Conservation (phyloP, 805 yeast species). For the Brettanomyces anomalus region DNA sequence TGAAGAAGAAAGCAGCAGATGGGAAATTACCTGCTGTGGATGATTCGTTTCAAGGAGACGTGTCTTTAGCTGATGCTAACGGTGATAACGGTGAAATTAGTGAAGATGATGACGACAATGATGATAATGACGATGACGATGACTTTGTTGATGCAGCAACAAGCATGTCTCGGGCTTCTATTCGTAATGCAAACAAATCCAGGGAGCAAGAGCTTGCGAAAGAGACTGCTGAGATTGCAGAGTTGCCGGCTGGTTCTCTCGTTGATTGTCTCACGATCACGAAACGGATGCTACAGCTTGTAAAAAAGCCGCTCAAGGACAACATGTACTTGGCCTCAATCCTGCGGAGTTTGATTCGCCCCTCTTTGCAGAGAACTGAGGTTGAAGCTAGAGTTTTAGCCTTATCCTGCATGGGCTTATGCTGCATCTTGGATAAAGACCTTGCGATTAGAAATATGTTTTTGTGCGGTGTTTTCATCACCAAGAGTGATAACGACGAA, state of each 20-base stretch:
- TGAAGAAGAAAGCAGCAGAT: background rate
- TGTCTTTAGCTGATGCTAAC: too few species aligned
- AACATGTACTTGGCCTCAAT: slow-evolving; percentile 61
- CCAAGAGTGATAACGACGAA: slow-evolving; percentile 48
- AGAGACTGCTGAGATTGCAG: slow-evolving; percentile 31
- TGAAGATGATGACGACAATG: slow-evolving; percentile 18
- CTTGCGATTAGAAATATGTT: slow-evolving; percentile 55
- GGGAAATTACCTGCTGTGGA: slow-evolving; percentile 12
- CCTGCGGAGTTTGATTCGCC: slow-evolving; percentile 67
- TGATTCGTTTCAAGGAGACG: slow-evolving; percentile 23
- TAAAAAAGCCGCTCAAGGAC: slow-evolving; percentile 53
- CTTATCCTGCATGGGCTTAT: slow-evolving; percentile 67
- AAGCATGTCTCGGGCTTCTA: slow-evolving; percentile 24
- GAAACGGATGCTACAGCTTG: slow-evolving; percentile 58
- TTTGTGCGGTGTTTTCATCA: slow-evolving; percentile 59
- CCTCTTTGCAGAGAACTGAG: slow-evolving; percentile 59
- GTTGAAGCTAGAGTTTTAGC: slow-evolving; percentile 55
- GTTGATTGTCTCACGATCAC: slow-evolving; percentile 61
- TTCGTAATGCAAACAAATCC: slow-evolving; percentile 23
- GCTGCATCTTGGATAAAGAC: slow-evolving; percentile 60
- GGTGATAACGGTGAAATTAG: background rate
- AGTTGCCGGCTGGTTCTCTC: slow-evolving; percentile 38
- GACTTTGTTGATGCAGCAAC: slow-evolving; percentile 20
- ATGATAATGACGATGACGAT: slow-evolving; percentile 12
- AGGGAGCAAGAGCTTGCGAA: slow-evolving; percentile 26